Evolutionary conservation across 2,329 filamentous ascomycete species (phyloP).

Genomic region (Fusarium sp.): DNA sequence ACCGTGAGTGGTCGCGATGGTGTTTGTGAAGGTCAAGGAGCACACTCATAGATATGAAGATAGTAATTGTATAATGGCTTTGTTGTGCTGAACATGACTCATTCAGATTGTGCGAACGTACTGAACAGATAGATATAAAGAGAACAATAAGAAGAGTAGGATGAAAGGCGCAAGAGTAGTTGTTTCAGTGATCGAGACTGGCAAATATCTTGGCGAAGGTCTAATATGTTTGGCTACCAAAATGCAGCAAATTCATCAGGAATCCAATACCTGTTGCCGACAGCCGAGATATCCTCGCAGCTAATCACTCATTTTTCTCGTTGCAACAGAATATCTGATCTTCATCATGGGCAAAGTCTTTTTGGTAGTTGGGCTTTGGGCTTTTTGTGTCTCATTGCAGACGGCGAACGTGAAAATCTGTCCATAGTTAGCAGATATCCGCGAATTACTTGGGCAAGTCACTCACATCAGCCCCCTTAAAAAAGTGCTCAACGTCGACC

Average conservation of each 20-base stretch:
- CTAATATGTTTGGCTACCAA: background rate
- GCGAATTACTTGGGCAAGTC: no score
- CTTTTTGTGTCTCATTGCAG: fast-evolving
- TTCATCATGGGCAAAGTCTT: background rate
- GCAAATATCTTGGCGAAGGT: background rate
- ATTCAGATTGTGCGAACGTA: fast-evolving
- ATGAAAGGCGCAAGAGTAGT: background rate
- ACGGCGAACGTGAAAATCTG: background rate
- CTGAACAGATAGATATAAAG: background rate
- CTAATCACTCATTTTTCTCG: fast-evolving
- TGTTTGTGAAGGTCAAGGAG: fast-evolving
- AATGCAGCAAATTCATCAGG: background rate
- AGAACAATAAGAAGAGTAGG: background rate
- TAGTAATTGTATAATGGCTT: background rate
- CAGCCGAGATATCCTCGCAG: no score
- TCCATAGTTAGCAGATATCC: no score
- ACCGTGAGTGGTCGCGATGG: no score
- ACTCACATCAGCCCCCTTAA: no score
- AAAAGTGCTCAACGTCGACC: background rate
- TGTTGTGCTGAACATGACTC: background rate
- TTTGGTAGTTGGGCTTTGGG: background rate
- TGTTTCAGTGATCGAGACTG: background rate
- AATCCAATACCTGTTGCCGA: no score
- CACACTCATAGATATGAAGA: no score
- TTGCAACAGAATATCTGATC: background rate